Percentiles rank a stretch among this genome's conserved stretches.
Evolutionary conservation across 2,329 filamentous ascomycete species (phyloP).

Genomic region (Knufia petricola): DNA sequence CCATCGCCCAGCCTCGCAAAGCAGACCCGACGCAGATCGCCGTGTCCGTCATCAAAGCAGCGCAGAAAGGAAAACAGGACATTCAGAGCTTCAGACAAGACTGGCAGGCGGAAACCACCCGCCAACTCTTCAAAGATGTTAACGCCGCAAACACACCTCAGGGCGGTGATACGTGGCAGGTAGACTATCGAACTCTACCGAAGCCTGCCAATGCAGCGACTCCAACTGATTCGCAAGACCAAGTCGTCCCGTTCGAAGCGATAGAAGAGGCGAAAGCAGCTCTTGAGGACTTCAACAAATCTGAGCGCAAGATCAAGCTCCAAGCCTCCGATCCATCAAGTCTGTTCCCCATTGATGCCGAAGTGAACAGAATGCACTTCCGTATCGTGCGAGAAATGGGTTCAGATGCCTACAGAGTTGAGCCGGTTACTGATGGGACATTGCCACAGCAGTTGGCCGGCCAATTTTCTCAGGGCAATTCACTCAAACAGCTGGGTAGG

Average conservation of each 20-base stretch:
- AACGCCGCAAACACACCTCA: slow-evolving; percentile 29
- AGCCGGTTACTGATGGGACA: neutral
- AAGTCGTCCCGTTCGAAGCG: neutral
- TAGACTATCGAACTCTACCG: slow-evolving; percentile 31
- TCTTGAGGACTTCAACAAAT: neutral
- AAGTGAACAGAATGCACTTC: neutral
- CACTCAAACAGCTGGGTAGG: neutral
- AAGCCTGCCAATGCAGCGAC: slow-evolving; percentile 10
- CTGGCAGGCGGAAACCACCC: slow-evolving; percentile 34
- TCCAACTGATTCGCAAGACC: neutral
- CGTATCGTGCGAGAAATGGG: neutral
- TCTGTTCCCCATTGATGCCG: slow-evolving; percentile 1
- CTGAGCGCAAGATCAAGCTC: slow-evolving; percentile 1
- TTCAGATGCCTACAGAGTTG: neutral
- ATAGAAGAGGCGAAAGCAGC: neutral
- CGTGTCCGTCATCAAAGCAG: slow-evolving; percentile 26
- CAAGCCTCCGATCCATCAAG: neutral
- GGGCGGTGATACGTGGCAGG: slow-evolving; percentile 33
- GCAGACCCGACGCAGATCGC: slow-evolving; percentile 30
- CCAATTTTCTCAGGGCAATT: neutral
- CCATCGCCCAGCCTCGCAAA: slow-evolving; percentile 29
- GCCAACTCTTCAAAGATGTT: slow-evolving; percentile 30
- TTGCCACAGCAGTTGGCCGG: slow-evolving; percentile 1
- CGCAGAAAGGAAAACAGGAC: slow-evolving; percentile 29
- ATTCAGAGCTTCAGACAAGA: slow-evolving; percentile 31